Base-by-base conservation (phyloP, 1,284 basidiomycete genomes). In the Melanopsichium pennsylvanicum region DNA sequence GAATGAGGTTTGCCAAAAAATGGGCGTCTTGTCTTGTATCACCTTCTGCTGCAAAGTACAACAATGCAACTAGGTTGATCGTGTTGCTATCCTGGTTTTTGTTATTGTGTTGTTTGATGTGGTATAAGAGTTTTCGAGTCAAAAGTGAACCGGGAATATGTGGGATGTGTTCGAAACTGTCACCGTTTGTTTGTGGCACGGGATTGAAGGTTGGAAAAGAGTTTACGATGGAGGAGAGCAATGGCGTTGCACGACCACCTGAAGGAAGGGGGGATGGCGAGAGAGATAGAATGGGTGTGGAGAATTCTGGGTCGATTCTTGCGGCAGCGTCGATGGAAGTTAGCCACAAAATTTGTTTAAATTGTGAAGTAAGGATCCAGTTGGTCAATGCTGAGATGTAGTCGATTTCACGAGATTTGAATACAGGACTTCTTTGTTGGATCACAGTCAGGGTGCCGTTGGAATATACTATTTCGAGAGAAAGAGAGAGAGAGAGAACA, bases 21-120 rank as follows among this genome's bases (percentile, higher is more conserved):
- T 78, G 61, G 5, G 76, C 76, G 60, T 78, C 73, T 5, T 40
- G 39, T 21, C 75, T 31, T 5, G 76, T 78, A 26, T 78, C 75
- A 4, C 76, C 76, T 33, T 78, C 76, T 10, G 67, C 62, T 19
- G 63, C 62, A 16, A 76, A 78, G 48, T 72, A 58, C 33, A 77
- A 58, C 13, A 78, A 37, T 0, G 70, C 71, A 10, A 23, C 68
- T 0, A 57, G 15, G 1, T 23, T 23, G 11, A 42, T 13, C 13
- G n/a, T n/a, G n/a, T n/a, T n/a, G n/a, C n/a, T n/a, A n/a, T n/a
- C n/a, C n/a, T n/a, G n/a, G n/a, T n/a, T n/a, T n/a, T n/a, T n/a
- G n/a, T n/a, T n/a, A n/a, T n/a, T n/a, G n/a, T n/a, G n/a, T n/a
- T 44, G 21, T 4, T 26, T 25, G 0, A 38, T n/a, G 29, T 40